Evolutionary conservation across 192 early-diverging fungal species (phyloP), one percentile per base, ranked within the genome.

Genomic region (Paraglomus brasilianum): DNA sequence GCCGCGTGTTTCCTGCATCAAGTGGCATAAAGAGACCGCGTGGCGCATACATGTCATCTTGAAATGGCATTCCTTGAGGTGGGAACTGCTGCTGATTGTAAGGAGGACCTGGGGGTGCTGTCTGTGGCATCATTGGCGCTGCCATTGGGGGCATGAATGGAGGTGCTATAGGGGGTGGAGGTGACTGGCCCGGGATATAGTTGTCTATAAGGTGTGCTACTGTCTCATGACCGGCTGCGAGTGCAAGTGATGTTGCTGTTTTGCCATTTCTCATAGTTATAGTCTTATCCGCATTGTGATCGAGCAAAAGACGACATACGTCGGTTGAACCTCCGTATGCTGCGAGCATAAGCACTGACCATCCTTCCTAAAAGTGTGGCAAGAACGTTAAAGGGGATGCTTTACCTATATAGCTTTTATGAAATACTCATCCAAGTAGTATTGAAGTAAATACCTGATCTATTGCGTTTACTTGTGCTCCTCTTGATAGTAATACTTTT

Each of bases 281-380:
- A 44, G 70, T 49, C 22, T 66, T 73, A 19, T 80, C 73, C 14
- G 78, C 75, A 2, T 72, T 70, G 15, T 77, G 70, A 5, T 71
- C 57, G 1, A 80, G 66, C 9, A 80, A 52, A 40, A 75, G 36
- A 30, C 71, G 71, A 40, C 78, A 80, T 5, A 74, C 69, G 5
- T 77, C 70, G 6, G 45, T 19, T n/a, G 59, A 69, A 55, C 72
- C 72, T 21, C 73, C 61, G 50, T 74, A 80, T 46, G 78, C 75
- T 2, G 78, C 78, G 5, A 80, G 70, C 78, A 80, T 80, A 14
- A 80, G 58, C 2, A 75, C 58, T 1, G 78, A 74, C 78, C 78
- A 80, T 6, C 78, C 78, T 24, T 75, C 76, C 57, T 69, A 58
- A 30, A 30, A 53, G 1, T 3, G 38, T 10, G n/a, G 22, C 7